Evolutionary conservation across 2,329 filamentous ascomycete genomes (phyloP), one percentile per base, ranked within the genome.

Genomic region (Gnomoniopsis sp.): DNA sequence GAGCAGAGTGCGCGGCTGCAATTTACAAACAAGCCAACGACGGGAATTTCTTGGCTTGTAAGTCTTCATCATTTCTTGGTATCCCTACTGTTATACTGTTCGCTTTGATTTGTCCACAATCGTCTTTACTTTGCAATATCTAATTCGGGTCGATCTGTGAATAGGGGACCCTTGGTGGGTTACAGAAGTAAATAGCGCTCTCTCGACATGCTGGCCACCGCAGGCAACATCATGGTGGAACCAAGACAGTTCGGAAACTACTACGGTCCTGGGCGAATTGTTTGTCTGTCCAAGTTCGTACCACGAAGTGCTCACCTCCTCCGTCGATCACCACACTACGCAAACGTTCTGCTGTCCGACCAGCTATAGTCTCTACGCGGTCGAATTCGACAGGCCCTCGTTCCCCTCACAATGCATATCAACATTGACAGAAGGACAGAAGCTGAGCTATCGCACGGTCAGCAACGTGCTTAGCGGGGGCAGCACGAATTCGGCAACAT

Each of bases 131-230:
- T 11, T 17, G 15, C 30, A 26, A 6, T 6, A 47, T 47, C 44
- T 47, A 19, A 47, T 12, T 36, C 11, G 11, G 19, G 7, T 2
- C 11, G 3, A 10, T 12, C 2, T 36, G 49, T 36, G 17, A 22
- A 12, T 47, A 53, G 50, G 50, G 58, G 58, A 60, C 15, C 53
- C 58, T 21, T 60, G 53, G 49, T 57, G 52, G 17, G 22, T 38
- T n/a, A 23, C 46, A 2, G 22, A 44, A 8, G 23, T 60, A 14
- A 47, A 56, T 1, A 49, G 7, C 11, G 22, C 26, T 3, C 21
- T 56, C 14, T 41, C 58, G 3, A 60, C 49, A 6, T 60, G 58
- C 49, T 60, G 58, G 58, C 58, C 58, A 4, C 49, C 58, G n/a
- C 41, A 60, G 44, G 58, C 58, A 14, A 34, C 43, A n/a, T 19